phyloP scores from a whole-genome alignment of 2,329 filamentous ascomycete species.

The Thielaviopsis punctulata region DNA sequence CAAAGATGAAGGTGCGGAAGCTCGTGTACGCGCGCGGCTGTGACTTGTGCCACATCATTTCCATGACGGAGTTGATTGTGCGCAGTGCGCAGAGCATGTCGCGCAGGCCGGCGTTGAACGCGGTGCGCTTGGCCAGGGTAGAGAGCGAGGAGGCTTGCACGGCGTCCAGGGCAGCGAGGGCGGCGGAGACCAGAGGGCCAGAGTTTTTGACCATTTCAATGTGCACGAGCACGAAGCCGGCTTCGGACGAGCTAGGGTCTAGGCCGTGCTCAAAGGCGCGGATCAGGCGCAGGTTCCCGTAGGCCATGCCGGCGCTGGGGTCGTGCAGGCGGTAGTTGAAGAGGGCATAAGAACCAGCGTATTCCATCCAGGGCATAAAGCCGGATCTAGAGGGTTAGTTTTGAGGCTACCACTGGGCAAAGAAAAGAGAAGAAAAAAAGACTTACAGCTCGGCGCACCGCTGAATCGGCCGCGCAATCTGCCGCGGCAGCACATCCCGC shows the following conservation, averaged over 20 bases:
- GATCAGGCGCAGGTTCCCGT: constrained; percentile 61
- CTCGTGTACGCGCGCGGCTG: constrained; percentile 69
- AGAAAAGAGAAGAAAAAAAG: background rate
- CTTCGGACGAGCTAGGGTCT: constrained; percentile 73
- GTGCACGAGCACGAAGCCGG: constrained; percentile 89
- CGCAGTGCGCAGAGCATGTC: constrained; percentile 43
- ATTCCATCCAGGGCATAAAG: constrained; percentile 89
- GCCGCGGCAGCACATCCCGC: constrained; percentile 52
- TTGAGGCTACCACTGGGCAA: background rate
- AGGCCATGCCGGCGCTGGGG: constrained; percentile 37
- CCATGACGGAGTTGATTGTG: constrained; percentile 54
- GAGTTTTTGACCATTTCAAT: constrained; percentile 90
- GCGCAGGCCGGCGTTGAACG: constrained; percentile 47
- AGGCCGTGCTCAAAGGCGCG: constrained; percentile 84
- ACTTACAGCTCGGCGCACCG: constrained; percentile 74
- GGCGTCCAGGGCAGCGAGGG: constrained; percentile 48
- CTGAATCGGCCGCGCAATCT: constrained; percentile 66
- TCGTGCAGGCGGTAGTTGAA: constrained; percentile 49
- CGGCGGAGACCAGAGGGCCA: constrained; percentile 56
- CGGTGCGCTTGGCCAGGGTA: constrained; percentile 27
- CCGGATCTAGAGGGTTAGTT: constrained; percentile 29
- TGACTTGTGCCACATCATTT: constrained; percentile 81
- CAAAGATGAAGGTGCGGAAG: constrained; percentile 94
- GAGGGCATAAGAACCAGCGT: constrained; percentile 49
- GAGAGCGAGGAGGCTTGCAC: constrained; percentile 15